Conservation (phyloP, 164 flowering plant genomes). For the Stephania cephalantha region DNA sequence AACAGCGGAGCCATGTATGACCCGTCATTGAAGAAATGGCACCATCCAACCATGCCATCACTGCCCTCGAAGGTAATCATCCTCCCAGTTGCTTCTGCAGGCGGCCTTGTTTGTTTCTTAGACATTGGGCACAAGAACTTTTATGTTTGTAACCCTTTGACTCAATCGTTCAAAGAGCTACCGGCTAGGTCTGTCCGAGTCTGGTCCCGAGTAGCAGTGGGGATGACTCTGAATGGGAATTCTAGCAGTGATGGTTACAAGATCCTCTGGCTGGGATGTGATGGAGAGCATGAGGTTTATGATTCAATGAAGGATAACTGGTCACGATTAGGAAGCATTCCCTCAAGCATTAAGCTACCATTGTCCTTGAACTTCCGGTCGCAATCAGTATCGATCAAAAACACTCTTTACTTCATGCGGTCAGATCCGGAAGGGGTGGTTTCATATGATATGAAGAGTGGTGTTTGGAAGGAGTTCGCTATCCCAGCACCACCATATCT, state of each 20-base stretch:
- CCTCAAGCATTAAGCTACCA: conserved; percentile 60
- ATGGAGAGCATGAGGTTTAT: conserved; percentile 81
- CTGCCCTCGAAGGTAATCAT: conserved; percentile 49
- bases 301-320: conserved; percentile 63
- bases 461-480: conserved; percentile 69
- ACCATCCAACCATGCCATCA: conserved; percentile 55
- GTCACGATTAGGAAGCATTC: conserved; percentile 72
- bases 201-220: conserved; percentile 88
- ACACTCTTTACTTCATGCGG: conserved; percentile 71
- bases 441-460: conserved; percentile 58
- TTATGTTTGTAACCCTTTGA: conserved; percentile 83
- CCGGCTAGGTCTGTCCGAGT: conserved; percentile 72
- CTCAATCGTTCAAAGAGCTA: conserved; percentile 62
- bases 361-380: conserved; percentile 68
- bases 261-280: conserved; percentile 75
- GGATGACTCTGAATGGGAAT: conserved; percentile 60
- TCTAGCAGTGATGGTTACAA: conserved; percentile 54
- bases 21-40: conserved; percentile 77
- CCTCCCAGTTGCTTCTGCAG: conserved; percentile 90
- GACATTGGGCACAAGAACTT: conserved; percentile 73
- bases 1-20: conserved; percentile 77
- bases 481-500: conserved; percentile 67
- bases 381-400: conserved; percentile 52
- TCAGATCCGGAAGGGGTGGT: conserved; percentile 81
- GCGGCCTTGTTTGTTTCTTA: conserved; percentile 84